A percentile compares a stretch with the other conserved stretches of the same genome.
Conservation (phyloP, 768 basidiomycete species). For the Tulasnella calospora region DNA sequence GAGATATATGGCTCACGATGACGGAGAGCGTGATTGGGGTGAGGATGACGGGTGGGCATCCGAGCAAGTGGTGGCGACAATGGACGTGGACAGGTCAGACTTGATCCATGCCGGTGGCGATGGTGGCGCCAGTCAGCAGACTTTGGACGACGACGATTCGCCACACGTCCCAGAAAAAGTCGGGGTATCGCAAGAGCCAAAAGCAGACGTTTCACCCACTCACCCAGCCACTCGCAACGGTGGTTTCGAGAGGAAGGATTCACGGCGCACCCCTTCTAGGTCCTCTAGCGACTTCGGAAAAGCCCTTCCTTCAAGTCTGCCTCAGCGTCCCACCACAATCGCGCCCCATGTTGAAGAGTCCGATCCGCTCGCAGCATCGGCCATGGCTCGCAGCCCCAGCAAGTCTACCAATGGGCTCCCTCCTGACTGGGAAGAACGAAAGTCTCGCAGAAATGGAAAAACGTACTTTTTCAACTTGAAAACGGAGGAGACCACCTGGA, state of each 20-base stretch:
- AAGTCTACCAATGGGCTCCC: slow-evolving; percentile 2
- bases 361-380: slow-evolving; percentile 15
- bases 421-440: slow-evolving; percentile 19
- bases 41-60: not conserved
- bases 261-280: not conserved
- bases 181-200: not conserved
- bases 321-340: slow-evolving; percentile 9
- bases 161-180: not conserved
- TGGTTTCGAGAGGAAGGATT: not conserved
- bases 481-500: slow-evolving; percentile 17
- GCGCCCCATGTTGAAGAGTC: not conserved
- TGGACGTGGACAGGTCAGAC: slow-evolving; percentile 10
- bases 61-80: not conserved
- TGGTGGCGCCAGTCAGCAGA: not conserved
- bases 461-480: slow-evolving; percentile 16
- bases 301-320: slow-evolving; percentile 10
- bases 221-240: not conserved
- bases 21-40: slow-evolving; percentile 16
- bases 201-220: not conserved
- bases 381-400: slow-evolving; percentile 10
- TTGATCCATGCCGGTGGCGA: not conserved
- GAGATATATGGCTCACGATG: slow-evolving; percentile 1
- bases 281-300: slow-evolving; percentile 10
- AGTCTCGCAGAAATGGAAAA: not conserved
- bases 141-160: not conserved